Base-by-base conservation (phyloP, 2,329 filamentous ascomycete species). In the Mollisia scopiformis region DNA sequence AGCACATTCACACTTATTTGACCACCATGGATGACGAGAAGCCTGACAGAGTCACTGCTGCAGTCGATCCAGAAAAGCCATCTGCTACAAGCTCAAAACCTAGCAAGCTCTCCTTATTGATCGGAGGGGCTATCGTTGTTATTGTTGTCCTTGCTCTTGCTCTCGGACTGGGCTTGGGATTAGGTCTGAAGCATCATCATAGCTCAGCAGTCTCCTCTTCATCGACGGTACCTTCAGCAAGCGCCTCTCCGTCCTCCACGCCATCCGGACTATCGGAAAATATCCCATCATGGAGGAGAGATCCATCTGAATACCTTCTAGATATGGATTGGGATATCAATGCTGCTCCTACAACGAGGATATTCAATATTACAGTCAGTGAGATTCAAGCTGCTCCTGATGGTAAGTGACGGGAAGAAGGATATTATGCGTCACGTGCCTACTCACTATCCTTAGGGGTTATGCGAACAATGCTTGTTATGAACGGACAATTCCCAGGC, bases 401-500 rank as follows among this genome's bases (percentile, higher is more conserved):
- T 63, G 66, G 66, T 68, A 41, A 23, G n/a, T 43, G 16, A n/a
- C n/a, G n/a, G n/a, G n/a, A n/a, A 43, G 21, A 19, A 19, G 6
- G 21, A 4, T 10, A 23, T 10, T 10, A n/a, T 6, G 4, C 8
- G n/a, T 43, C 39, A 43, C 39, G 39, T 43, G 39, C 6, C 10
- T 2, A 8, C 39, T 43, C 21, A 43, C 39, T 8, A 6, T 2
- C 23, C 3, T 7, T 19, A 43, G 39, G 39, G n/a, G 39, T 43
- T 10, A 21, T 43, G 39, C 39, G 39, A 43, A 43, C 39, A 43
- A 43, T 43, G 39, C 39, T 43, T 21, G 39, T 90, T 30, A 77
- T 90, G 70, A 90, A 91, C 69, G 84, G 83, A 8, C 81, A 85
- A 46, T 88, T 84, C 62, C 89, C 89, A 0, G 90, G 88, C 2